A percentile compares a stretch with the other conserved stretches of the same genome.
These are phyloP conservation scores for Saposhnikovia divaricata DNA, from an alignment of 129 eudicot species.

Conservation along the genomic window DNA sequence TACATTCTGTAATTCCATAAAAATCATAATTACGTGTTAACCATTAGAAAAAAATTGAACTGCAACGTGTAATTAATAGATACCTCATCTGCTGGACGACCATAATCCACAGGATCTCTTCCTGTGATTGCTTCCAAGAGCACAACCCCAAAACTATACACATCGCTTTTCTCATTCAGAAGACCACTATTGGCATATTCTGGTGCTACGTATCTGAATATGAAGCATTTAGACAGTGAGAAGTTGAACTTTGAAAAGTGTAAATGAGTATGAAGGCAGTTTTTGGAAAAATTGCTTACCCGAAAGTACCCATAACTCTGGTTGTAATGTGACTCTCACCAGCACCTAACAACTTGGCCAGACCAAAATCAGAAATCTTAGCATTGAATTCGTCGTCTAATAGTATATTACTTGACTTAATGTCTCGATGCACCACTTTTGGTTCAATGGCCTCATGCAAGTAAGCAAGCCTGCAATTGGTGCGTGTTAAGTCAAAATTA, in stretches of 20 bases:
- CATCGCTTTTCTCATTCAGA: slow-evolving; percentile 79
- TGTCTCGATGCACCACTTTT: slow-evolving; percentile 84
- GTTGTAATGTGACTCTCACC: slow-evolving; percentile 79
- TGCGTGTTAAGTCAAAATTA: background rate
- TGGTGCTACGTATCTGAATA: slow-evolving; percentile 74
- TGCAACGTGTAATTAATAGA: background rate
- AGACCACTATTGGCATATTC: slow-evolving; percentile 90
- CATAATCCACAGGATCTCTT: slow-evolving; percentile 82
- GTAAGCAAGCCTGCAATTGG: slow-evolving; percentile 55
- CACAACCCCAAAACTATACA: slow-evolving; percentile 78
- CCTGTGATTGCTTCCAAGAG: slow-evolving; percentile 76
- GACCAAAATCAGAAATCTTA: slow-evolving; percentile 79
- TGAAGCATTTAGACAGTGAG: background rate
- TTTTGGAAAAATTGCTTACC: slow-evolving; percentile 25
- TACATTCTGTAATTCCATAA: background rate
- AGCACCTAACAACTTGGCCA: slow-evolving; percentile 78
- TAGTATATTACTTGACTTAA: slow-evolving; percentile 77
- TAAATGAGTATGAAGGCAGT: background rate
- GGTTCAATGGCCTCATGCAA: slow-evolving; percentile 90
- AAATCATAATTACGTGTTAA: background rate
- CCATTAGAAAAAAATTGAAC: background rate
- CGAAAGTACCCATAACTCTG: slow-evolving; percentile 87
- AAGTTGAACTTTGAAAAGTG: background rate
- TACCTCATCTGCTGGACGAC: slow-evolving; percentile 83
- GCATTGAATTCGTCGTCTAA: slow-evolving; percentile 73